phyloP scores from a whole-genome alignment of 768 basidiomycete species.

The Lactarius quietus region DNA sequence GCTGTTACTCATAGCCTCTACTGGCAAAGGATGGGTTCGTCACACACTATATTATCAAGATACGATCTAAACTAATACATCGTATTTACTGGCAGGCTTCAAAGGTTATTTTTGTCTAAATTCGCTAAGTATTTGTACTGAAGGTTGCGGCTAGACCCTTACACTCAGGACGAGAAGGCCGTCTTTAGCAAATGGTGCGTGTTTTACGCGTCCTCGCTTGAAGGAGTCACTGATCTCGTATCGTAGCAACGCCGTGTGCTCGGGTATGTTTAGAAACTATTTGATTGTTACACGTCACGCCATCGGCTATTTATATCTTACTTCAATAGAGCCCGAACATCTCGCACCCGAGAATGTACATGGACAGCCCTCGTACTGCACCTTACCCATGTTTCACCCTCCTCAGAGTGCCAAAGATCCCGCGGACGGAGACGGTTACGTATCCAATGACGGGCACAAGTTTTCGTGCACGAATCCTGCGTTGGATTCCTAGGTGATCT shows the following conservation, averaged over 20 bases:
- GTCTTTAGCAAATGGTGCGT: conserved; percentile 53
- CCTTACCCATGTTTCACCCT: conserved; percentile 51
- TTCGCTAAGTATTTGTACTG: background rate
- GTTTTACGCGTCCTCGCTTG: background rate
- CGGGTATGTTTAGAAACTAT: conserved; percentile 34
- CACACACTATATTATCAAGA: background rate
- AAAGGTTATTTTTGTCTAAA: conserved; percentile 36
- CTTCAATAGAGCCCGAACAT: conserved; percentile 47
- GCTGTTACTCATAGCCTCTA: conserved; percentile 49
- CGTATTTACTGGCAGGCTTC: conserved; percentile 41
- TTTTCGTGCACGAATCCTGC: conserved; percentile 54
- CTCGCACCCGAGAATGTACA: conserved; percentile 26
- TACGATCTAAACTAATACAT: background rate
- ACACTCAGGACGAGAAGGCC: conserved; percentile 50
- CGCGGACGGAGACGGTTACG: conserved; percentile 39
- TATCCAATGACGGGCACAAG: conserved; percentile 54
- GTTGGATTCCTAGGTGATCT: too few species aligned
- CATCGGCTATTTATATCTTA: background rate
- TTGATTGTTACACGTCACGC: too few species aligned
- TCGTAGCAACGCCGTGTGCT: conserved; percentile 47
- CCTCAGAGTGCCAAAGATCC: conserved; percentile 32
- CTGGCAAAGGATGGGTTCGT: conserved; percentile 55
- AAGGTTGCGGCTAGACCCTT: conserved; percentile 44
- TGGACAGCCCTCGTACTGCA: conserved; percentile 52
- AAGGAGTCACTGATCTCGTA: conserved; percentile 3